A percentile compares a stretch with the other conserved stretches of the same genome.
These are phyloP conservation scores for Luvunga scandens DNA, from an alignment of 345 rosid species.

Conservation along the genomic window DNA sequence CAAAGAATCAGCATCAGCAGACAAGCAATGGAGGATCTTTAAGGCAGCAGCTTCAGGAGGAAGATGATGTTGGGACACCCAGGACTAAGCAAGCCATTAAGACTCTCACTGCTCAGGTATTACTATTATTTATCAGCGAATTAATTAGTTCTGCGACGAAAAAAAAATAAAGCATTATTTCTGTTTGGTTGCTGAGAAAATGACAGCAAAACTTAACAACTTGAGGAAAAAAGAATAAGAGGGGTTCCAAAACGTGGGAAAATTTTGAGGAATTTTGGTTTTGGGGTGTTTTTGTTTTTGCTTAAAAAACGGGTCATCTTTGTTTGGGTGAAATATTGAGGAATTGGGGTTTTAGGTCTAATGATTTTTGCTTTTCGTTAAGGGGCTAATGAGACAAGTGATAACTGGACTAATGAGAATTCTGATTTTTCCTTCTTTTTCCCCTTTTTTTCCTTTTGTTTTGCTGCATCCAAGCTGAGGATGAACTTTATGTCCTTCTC, in stretches of 20 bases:
- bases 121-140: conserved; percentile 5
- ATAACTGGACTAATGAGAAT: background rate
- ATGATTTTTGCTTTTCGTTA: background rate
- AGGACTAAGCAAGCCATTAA: conserved; percentile 72
- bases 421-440: background rate
- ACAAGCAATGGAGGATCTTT: conserved; percentile 48
- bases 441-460: conserved; percentile 4
- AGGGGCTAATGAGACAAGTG: background rate
- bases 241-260: conserved; percentile 21
- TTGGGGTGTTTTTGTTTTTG: conserved; percentile 3
- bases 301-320: background rate
- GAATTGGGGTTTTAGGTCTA: background rate
- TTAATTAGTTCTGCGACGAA: background rate
- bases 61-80: conserved; percentile 58
- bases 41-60: conserved; percentile 49
- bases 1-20: conserved; percentile 46
- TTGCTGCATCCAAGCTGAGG: background rate
- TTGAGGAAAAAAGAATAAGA: background rate
- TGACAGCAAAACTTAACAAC: background rate
- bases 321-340: conserved; percentile 5
- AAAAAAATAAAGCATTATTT: background rate
- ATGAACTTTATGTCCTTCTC: background rate
- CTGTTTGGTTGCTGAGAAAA: conserved; percentile 29
- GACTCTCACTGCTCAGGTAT: conserved; percentile 72
- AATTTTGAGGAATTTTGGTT: conserved; percentile 7